phyloP scores from a whole-genome alignment of 2,329 filamentous ascomycete genomes.

The Periconia sp. region DNA sequence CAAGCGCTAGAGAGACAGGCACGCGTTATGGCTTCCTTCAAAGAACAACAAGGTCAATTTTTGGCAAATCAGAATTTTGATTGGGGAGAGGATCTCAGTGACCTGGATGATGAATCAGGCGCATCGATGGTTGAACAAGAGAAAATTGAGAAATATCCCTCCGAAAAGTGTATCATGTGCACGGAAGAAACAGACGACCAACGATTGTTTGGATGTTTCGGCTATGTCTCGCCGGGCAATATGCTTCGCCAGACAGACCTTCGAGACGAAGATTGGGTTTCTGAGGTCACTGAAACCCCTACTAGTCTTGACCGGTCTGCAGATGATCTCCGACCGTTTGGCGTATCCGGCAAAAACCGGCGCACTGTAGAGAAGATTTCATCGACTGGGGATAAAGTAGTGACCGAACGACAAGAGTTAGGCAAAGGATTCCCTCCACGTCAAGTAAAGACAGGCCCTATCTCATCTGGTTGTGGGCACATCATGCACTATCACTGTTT shows the following conservation, averaged over 20 bases:
- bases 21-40: constrained; percentile 95
- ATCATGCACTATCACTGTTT: constrained; percentile 99
- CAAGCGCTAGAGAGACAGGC: constrained; percentile 88
- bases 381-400: constrained; percentile 68
- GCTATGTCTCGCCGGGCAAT: constrained; percentile 80
- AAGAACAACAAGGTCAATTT: constrained; percentile 95
- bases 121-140: constrained; percentile 64
- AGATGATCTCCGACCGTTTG: constrained; percentile 82
- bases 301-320: constrained; percentile 81
- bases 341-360: constrained; percentile 84
- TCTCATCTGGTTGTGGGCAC: constrained; percentile 90
- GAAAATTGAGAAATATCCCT: constrained; percentile 86
- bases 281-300: constrained; percentile 78
- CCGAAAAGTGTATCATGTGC: constrained; percentile 91
- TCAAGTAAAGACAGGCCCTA: constrained; percentile 69
- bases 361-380: constrained; percentile 75
- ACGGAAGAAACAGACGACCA: constrained; percentile 94
- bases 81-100: constrained; percentile 80
- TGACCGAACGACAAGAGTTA: constrained; percentile 76
- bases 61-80: constrained; percentile 85
- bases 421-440: constrained; percentile 83
- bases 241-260: constrained; percentile 86
- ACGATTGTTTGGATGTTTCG: constrained; percentile 89
- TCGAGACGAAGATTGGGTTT: constrained; percentile 77
- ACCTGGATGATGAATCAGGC: constrained; percentile 67